A percentile compares a stretch with the other conserved stretches of the same genome.
Evolutionary conservation across 23 red algal genomes (phyloP).

Genomic region (Gracilariopsis chorda): DNA sequence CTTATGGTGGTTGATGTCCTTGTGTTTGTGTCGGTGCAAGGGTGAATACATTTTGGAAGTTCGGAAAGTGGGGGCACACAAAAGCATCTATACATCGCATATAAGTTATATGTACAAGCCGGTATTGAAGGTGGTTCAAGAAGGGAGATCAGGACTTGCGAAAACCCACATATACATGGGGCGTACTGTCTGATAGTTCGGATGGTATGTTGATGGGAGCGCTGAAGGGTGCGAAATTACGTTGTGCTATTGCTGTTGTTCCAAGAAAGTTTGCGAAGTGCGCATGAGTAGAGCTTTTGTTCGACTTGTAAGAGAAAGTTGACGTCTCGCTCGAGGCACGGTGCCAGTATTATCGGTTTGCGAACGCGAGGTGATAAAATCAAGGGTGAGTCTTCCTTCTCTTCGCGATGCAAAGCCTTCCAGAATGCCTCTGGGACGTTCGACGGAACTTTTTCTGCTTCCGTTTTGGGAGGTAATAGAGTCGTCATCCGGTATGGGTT

Average conservation of each 20-base stretch:
- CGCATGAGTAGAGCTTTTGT: slow-evolving; percentile 54
- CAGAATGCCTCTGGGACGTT: slow-evolving; percentile 1
- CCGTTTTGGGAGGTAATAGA: neutral
- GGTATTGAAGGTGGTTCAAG: too few species aligned
- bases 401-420: slow-evolving; percentile 41
- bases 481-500: neutral
- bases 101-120: too few species aligned
- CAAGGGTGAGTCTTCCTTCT: slow-evolving; percentile 50
- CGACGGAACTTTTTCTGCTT: slow-evolving; percentile 36
- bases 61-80: too few species aligned
- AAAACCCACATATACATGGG: too few species aligned
- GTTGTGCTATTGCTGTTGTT: slow-evolving; percentile 3
- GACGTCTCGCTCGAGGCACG: slow-evolving; percentile 24
- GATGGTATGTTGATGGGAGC: too few species aligned
- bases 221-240: too few species aligned
- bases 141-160: too few species aligned
- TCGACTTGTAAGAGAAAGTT: slow-evolving; percentile 49
- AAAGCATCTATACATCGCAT: too few species aligned
- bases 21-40: too few species aligned
- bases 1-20: too few species aligned
- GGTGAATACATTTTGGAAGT: too few species aligned
- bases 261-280: neutral
- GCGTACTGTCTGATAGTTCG: too few species aligned
- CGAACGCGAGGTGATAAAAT: slow-evolving; percentile 24
- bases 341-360: neutral